Evolutionary conservation across 2,329 filamentous ascomycete genomes (phyloP), one percentile per base, ranked within the genome.

Genomic region (Cytospora leucostoma): DNA sequence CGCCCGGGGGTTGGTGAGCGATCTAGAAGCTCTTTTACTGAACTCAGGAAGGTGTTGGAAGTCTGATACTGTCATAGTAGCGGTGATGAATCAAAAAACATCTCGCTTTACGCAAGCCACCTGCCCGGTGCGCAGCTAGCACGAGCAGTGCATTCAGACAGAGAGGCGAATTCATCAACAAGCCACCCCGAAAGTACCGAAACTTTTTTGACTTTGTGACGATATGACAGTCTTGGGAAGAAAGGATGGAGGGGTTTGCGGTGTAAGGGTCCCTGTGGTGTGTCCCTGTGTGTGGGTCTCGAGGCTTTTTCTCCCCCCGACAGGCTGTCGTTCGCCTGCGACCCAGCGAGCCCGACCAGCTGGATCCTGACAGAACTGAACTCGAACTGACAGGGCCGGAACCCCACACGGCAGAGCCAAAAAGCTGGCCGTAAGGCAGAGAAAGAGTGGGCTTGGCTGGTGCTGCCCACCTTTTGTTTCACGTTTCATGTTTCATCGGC

Each of bases 401-500:
- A 33, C 49, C 57, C 49, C 49, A 53, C 49, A 27, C 27, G 27
- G 27, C 27, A 27, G 27, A 59, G 3, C 2, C 35, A 17, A 19
- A 15, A 53, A 47, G n/a, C n/a, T 55, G 51, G 21, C 51, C 50
- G 58, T 54, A 60, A 35, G 51, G 59, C 38, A 52, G 51, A 49
- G 58, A 44, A 44, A 47, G 44, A 47, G 44, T 47, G 44, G 44
- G 44, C 44, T 27, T 27, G 27, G 27, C 27, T 27, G 27, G 27
- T 2, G 2, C 4, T 61, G 27, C 32, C 59, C 59, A 61, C n/a
- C 54, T 61, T 55, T 55, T 61, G 59, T 61, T 61, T 61, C 59
- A 61, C 49, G 59, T 61, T 61, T 61, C 59, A 61, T 32, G 54
- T 61, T 55, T 49, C 47, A 53, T 50, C 40, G 38, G 19, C 47